phyloP scores from a whole-genome alignment of 2,329 filamentous ascomycete genomes.

The Cercospora sojina region DNA sequence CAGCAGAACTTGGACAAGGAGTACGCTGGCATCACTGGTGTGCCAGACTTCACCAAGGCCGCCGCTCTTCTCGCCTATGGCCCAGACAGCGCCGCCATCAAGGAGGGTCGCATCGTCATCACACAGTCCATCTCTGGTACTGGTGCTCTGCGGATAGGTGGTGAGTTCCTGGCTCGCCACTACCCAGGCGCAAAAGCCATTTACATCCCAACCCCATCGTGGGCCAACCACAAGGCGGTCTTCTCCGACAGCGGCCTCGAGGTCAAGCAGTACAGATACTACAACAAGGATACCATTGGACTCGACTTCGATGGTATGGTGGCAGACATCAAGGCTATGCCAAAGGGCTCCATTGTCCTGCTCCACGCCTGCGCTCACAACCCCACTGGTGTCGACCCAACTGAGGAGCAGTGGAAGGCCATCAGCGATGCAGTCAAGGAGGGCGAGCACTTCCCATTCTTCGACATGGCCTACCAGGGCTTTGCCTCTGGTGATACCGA shows the following conservation, averaged over 20 bases:
- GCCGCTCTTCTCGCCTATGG: conserved; percentile 91
- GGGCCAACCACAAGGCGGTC: conserved; percentile 97
- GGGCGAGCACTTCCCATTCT: conserved; percentile 89
- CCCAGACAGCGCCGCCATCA: conserved; percentile 70
- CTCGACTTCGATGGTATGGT: conserved; percentile 95
- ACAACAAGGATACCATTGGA: conserved; percentile 97
- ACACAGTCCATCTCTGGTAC: conserved; percentile 98
- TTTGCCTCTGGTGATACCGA: conserved; percentile 91
- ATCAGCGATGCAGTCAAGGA: conserved; percentile 85
- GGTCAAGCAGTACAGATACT: conserved; percentile 96
- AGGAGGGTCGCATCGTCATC: conserved; percentile 75
- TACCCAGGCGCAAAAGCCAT: conserved; percentile 91
- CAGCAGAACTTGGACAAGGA: conserved; percentile 84
- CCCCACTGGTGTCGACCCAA: conserved; percentile 94
- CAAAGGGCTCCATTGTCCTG: conserved; percentile 82
- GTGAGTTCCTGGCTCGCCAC: conserved; percentile 87
- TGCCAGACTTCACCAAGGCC: conserved; percentile 89
- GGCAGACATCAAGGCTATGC: conserved; percentile 83
- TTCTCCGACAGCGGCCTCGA: conserved; percentile 90
- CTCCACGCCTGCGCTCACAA: conserved; percentile 98
- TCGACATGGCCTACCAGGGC: conserved; percentile 99
- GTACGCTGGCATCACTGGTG: conserved; percentile 95
- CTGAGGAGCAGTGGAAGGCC: conserved; percentile 84
- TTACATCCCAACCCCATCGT: conserved; percentile 93
- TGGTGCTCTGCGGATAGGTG: conserved; percentile 90